A percentile compares a stretch with the other conserved stretches of the same genome.
phyloP scores from a whole-genome alignment of 2,329 filamentous ascomycete species.

The Stachybotrys echinatus region DNA sequence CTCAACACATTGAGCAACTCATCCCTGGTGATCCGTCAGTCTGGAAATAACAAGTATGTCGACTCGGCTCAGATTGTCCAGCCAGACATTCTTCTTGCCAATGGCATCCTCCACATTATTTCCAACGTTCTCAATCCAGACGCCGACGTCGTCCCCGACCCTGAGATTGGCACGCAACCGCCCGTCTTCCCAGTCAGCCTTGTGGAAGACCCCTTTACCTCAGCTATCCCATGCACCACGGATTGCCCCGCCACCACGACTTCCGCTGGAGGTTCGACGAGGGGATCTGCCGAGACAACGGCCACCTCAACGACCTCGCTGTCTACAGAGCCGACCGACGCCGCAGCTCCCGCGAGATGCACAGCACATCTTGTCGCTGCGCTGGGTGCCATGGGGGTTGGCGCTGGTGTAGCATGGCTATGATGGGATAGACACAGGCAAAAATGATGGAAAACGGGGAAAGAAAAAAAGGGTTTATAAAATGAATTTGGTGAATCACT shows the following conservation, averaged over 20 bases:
- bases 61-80: conserved; percentile 50
- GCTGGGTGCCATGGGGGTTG: conserved; percentile 20
- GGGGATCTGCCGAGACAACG: background rate
- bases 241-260: conserved; percentile 29
- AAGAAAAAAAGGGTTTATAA: background rate
- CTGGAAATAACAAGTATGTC: conserved; percentile 40
- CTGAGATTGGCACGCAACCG: conserved; percentile 31
- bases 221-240: conserved; percentile 34
- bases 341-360: conserved; percentile 12
- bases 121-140: conserved; percentile 46
- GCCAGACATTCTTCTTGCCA: conserved; percentile 48
- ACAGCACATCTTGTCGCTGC: conserved; percentile 22
- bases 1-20: conserved; percentile 33
- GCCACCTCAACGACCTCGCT: conserved; percentile 6
- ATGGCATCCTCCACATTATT: conserved; percentile 54
- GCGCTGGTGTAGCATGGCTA: conserved; percentile 20
- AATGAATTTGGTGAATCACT: no score
- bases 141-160: conserved; percentile 27
- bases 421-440: no score
- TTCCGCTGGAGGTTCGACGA: conserved; percentile 5
- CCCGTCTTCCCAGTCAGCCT: conserved; percentile 51
- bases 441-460: background rate
- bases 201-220: conserved; percentile 34
- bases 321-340: conserved; percentile 16
- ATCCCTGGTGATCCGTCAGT: conserved; percentile 31